These are phyloP conservation scores for Tylopilus sp. DNA, from an alignment of 1,284 basidiomycete species.

Conservation along the genomic window DNA sequence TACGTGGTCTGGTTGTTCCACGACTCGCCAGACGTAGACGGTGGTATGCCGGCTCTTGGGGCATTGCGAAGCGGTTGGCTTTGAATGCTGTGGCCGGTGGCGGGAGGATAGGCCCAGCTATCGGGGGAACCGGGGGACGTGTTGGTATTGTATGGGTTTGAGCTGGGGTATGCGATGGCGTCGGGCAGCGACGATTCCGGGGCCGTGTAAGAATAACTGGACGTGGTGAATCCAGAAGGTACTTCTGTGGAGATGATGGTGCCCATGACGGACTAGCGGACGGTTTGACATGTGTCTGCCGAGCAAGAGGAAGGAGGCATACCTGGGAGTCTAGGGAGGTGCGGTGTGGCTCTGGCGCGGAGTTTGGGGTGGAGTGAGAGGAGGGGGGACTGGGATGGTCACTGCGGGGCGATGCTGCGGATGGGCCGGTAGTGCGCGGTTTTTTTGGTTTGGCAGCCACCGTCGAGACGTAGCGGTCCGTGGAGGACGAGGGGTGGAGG, in stretches of 20 bases:
- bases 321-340: conserved; percentile 35
- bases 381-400: conserved; percentile 41
- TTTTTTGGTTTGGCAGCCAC: conserved; percentile 53
- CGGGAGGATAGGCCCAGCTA: conserved; percentile 54
- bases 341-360: conserved; percentile 28
- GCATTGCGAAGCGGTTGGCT: conserved; percentile 48
- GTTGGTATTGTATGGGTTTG: conserved; percentile 27
- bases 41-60: conserved; percentile 26
- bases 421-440: conserved; percentile 41
- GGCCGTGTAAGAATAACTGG: conserved; percentile 42
- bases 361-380: conserved; percentile 34
- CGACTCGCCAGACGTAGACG: conserved; percentile 19
- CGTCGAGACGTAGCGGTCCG: conserved; percentile 65
- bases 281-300: neutral
- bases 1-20: conserved; percentile 27
- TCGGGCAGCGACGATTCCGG: conserved; percentile 36
- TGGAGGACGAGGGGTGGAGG: conserved; percentile 70
- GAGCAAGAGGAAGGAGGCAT: conserved; percentile 2
- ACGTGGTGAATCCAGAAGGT: conserved; percentile 40
- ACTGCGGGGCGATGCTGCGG: conserved; percentile 37
- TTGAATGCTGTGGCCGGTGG: conserved; percentile 45
- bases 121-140: conserved; percentile 42
- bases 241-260: conserved; percentile 40
- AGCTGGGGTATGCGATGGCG: conserved; percentile 30
- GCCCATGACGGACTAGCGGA: conserved; percentile 36